phyloP scores from a whole-genome alignment of 305 asterid species.

The Plantago coronopus region DNA sequence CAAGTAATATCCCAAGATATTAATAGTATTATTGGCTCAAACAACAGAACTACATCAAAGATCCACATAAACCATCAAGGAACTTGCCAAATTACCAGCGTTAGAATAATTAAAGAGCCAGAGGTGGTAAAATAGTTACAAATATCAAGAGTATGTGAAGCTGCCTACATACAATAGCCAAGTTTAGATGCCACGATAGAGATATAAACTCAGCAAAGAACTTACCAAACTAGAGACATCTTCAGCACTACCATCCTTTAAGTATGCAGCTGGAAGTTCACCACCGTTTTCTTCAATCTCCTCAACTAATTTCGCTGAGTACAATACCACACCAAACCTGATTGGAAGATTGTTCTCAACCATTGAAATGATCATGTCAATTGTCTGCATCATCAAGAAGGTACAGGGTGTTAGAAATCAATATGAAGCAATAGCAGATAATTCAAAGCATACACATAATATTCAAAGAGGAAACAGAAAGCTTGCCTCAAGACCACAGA shows the following conservation, averaged over 20 bases:
- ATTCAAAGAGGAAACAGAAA: not conserved
- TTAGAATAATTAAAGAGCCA: too few relatives aligned
- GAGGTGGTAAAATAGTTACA: not conserved
- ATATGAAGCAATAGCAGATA: slow-evolving; percentile 21
- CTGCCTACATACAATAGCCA: slow-evolving; percentile 1
- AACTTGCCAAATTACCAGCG: too few relatives aligned
- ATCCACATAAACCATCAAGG: too few relatives aligned
- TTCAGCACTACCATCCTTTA: slow-evolving; percentile 47
- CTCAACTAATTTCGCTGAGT: slow-evolving; percentile 64
- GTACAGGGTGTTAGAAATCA: slow-evolving; percentile 26
- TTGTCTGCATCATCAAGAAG: slow-evolving; percentile 49
- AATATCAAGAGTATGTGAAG: slow-evolving; percentile 13
- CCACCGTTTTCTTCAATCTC: slow-evolving; percentile 67
- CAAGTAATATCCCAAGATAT: too few relatives aligned
- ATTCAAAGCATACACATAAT: slow-evolving; percentile 5
- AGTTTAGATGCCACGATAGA: too few relatives aligned
- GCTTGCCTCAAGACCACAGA: slow-evolving; percentile 88
- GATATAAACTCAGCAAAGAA: slow-evolving; percentile 5
- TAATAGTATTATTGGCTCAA: too few relatives aligned
- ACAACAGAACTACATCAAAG: too few relatives aligned
- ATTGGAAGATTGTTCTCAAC: slow-evolving; percentile 85
- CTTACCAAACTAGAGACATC: slow-evolving; percentile 87
- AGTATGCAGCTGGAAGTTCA: slow-evolving; percentile 47
- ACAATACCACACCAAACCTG: slow-evolving; percentile 94
- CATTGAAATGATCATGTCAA: slow-evolving; percentile 70